Evolutionary conservation across 2,329 filamentous ascomycete species (phyloP).

Genomic region (Nemania sp.): DNA sequence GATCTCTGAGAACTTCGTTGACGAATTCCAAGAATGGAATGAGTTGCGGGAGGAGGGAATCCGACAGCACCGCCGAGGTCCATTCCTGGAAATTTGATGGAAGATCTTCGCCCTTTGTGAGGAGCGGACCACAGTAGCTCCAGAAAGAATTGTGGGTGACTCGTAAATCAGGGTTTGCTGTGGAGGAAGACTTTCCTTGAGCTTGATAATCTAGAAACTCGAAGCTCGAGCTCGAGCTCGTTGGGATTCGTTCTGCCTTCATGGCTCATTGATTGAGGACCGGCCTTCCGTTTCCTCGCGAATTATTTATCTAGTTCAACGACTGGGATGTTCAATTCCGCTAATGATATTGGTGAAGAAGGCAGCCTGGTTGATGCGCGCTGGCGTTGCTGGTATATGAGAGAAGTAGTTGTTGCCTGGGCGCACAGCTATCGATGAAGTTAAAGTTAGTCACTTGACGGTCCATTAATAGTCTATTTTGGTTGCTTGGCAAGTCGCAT

Average conservation of each 20-base stretch:
- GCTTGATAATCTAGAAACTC: slow-evolving; percentile 43
- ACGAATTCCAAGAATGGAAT: slow-evolving; percentile 57
- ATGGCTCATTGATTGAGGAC: slow-evolving; percentile 14
- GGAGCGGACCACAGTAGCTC: slow-evolving; percentile 59
- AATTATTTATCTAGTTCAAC: not conserved
- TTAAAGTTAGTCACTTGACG: slow-evolving; percentile 14
- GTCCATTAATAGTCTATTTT: not conserved
- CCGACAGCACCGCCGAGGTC: slow-evolving; percentile 51
- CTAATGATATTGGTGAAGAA: not conserved
- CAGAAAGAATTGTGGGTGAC: slow-evolving; percentile 54
- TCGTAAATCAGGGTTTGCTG: slow-evolving; percentile 25
- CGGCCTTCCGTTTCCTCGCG: too few species aligned
- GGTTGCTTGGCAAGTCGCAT: slow-evolving; percentile 27
- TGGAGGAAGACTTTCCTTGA: not conserved
- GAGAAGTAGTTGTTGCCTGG: slow-evolving; percentile 17
- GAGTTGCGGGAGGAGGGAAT: slow-evolving; percentile 52
- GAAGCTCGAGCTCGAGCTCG: slow-evolving; percentile 42
- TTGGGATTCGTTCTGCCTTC: slow-evolving; percentile 29
- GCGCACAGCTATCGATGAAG: not conserved
- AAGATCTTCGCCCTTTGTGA: slow-evolving; percentile 47
- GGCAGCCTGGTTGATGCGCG: not conserved
- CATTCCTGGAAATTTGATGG: slow-evolving; percentile 57
- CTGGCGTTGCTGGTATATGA: not conserved
- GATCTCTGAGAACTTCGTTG: slow-evolving; percentile 53
- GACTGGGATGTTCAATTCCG: not conserved